These are phyloP conservation scores for Zasmidium cellare DNA, from an alignment of 2,329 filamentous ascomycete species.

Conservation along the genomic window DNA sequence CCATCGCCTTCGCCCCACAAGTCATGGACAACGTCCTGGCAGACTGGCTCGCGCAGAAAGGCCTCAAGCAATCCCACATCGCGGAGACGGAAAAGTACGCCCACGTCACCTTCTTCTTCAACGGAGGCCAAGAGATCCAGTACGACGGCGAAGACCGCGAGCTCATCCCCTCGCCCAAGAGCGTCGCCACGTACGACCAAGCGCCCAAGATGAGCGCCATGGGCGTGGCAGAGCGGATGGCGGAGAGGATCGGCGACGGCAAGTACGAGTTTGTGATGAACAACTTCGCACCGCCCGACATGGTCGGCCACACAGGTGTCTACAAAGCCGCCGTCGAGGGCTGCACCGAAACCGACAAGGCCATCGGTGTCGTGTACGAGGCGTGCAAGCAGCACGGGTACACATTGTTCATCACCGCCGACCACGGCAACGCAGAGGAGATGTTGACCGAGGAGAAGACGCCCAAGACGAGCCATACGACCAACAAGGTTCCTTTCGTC, in stretches of 20 bases:
- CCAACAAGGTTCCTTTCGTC: slow-evolving; percentile 95
- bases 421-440: slow-evolving; percentile 97
- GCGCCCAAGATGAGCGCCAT: slow-evolving; percentile 95
- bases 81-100: slow-evolving; percentile 99
- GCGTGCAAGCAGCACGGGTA: slow-evolving; percentile 92
- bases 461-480: slow-evolving; percentile 97
- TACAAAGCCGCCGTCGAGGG: slow-evolving; percentile 91
- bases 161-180: slow-evolving; percentile 87
- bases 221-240: slow-evolving; percentile 83
- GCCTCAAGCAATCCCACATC: slow-evolving; percentile 88
- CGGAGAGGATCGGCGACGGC: slow-evolving; percentile 79
- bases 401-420: slow-evolving; percentile 89
- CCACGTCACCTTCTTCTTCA: slow-evolving; percentile 99
- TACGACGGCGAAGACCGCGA: slow-evolving; percentile 91
- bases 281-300: slow-evolving; percentile 98
- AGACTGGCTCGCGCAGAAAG: slow-evolving; percentile 90
- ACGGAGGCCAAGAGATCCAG: slow-evolving; percentile 95
- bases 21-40: slow-evolving; percentile 98
- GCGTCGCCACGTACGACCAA: slow-evolving; percentile 88
- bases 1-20: slow-evolving; percentile 89
- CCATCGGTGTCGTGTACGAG: slow-evolving; percentile 89
- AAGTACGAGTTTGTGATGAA: slow-evolving; percentile 98
- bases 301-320: slow-evolving; percentile 98
- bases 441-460: slow-evolving; percentile 96
- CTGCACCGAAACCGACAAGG: slow-evolving; percentile 84